phyloP scores from a whole-genome alignment of 139 green algal genomes.

The Chlorella sp. region DNA sequence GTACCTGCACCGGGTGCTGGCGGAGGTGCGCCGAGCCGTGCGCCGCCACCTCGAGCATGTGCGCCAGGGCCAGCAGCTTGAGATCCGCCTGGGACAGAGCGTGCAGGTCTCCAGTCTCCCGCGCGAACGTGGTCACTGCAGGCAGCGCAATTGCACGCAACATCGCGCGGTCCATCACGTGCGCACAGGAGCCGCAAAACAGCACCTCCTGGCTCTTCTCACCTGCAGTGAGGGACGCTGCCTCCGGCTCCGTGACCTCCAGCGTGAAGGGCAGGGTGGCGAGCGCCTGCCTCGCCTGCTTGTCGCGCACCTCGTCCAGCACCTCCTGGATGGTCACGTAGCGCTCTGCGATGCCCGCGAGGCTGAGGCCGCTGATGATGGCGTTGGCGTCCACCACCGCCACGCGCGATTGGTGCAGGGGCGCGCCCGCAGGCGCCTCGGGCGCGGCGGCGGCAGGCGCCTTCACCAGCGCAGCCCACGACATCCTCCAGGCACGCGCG shows the following conservation, averaged over 20 bases:
- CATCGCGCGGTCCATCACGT: too few species aligned
- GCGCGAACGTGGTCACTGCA: slow-evolving; percentile 79
- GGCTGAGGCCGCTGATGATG: slow-evolving; percentile 70
- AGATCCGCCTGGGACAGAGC: slow-evolving; percentile 76
- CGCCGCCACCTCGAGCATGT: slow-evolving; percentile 63
- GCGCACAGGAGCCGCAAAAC: too few species aligned
- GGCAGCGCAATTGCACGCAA: too few species aligned
- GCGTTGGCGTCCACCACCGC: slow-evolving; percentile 83
- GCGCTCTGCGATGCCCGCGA: slow-evolving; percentile 33
- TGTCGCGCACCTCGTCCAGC: slow-evolving; percentile 70
- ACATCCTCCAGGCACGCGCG: too few species aligned
- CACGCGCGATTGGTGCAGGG: slow-evolving; percentile 1
- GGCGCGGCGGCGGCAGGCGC: neutral
- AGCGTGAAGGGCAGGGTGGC: slow-evolving; percentile 54
- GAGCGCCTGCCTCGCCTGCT: slow-evolving; percentile 56
- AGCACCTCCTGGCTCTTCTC: slow-evolving; percentile 6
- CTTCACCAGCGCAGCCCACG: neutral
- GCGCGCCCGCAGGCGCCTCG: too few species aligned
- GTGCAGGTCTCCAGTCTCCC: slow-evolving; percentile 80
- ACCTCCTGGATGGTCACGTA: slow-evolving; percentile 75
- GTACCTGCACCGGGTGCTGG: slow-evolving; percentile 46
- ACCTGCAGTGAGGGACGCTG: slow-evolving; percentile 69
- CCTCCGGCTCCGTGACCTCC: slow-evolving; percentile 52
- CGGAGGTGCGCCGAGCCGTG: slow-evolving; percentile 60
- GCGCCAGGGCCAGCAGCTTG: slow-evolving; percentile 76